phyloP scores from a whole-genome alignment of 768 basidiomycete genomes.

The Boletellus ananas region DNA sequence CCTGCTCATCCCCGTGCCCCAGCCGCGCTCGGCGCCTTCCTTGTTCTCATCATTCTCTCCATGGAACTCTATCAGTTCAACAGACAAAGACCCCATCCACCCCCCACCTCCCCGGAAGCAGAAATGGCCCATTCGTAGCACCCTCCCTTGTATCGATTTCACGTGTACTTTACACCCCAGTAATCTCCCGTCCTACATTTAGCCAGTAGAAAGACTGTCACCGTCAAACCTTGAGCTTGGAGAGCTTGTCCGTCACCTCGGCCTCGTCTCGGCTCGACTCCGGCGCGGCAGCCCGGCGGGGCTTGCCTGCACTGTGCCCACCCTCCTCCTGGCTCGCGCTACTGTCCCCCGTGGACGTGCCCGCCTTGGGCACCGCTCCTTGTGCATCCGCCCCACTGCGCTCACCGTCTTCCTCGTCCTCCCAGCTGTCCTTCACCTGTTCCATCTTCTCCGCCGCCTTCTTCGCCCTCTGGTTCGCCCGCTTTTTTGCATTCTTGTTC shows the following conservation, averaged over 20 bases:
- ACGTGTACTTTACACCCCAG: conserved; percentile 14
- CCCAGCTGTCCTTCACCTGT: conserved; percentile 72
- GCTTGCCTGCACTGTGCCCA: conserved; percentile 25
- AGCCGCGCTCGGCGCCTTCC: conserved; percentile 64
- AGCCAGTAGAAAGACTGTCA: not conserved
- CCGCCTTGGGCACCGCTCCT: conserved; percentile 18
- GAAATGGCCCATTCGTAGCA: conserved; percentile 16
- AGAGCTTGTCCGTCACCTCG: conserved; percentile 47
- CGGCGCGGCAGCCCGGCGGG: conserved; percentile 6
- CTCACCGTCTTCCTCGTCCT: conserved; percentile 62
- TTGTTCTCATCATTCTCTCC: conserved; percentile 62
- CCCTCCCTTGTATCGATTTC: not conserved
- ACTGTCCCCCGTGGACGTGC: conserved; percentile 23
- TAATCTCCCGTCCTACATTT: conserved; percentile 6
- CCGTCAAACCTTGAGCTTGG: conserved; percentile 55
- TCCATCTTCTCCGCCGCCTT: conserved; percentile 50
- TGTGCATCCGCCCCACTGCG: conserved; percentile 16
- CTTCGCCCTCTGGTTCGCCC: conserved; percentile 75
- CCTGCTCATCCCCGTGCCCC: conserved; percentile 1
- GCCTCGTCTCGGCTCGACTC: conserved; percentile 14
- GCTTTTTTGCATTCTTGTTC: conserved; percentile 81
- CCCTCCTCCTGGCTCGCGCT: conserved; percentile 11
- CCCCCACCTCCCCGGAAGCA: not conserved
- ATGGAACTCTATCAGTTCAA: conserved; percentile 60
- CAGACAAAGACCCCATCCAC: conserved; percentile 30